These are phyloP conservation scores for Vitis riparia DNA, from an alignment of 164 flowering plant species.

Conservation along the genomic window DNA sequence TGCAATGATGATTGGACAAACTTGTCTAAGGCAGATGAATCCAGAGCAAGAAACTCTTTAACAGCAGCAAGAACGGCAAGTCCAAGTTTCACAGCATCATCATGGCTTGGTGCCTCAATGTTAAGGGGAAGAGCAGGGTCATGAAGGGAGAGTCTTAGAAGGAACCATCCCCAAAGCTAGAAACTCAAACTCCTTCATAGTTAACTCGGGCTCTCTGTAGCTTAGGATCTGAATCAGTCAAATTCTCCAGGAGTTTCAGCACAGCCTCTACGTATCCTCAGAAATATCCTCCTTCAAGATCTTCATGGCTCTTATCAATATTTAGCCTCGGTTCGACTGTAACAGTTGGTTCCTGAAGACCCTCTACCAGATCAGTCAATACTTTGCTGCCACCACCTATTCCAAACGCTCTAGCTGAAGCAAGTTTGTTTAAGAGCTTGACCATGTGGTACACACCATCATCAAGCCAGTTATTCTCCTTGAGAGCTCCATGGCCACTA, in stretches of 20 bases:
- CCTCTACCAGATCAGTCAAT: constrained; percentile 83
- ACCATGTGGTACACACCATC: constrained; percentile 99
- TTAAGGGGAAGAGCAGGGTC: constrained; percentile 97
- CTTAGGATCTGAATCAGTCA: constrained; percentile 50
- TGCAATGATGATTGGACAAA: too few relatives aligned
- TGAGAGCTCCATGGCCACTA: constrained; percentile 99
- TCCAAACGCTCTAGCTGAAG: constrained; percentile 87
- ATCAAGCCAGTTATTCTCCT: constrained; percentile 98
- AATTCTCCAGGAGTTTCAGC: constrained; percentile 72
- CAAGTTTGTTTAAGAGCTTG: constrained; percentile 90
- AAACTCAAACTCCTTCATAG: constrained; percentile 93
- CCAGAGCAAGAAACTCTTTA: constrained; percentile 34
- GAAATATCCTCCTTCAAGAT: constrained; percentile 92
- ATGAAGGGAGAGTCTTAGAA: constrained; percentile 49
- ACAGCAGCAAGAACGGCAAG: constrained; percentile 65
- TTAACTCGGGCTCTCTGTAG: constrained; percentile 87
- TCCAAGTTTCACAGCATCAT: constrained; percentile 82
- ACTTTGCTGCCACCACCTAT: constrained; percentile 78
- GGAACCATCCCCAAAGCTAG: constrained; percentile 89
- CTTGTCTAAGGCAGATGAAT: too few relatives aligned
- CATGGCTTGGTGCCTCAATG: constrained; percentile 84
- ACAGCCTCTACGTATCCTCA: constrained; percentile 93
- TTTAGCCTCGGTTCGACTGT: constrained; percentile 83
- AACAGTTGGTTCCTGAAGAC: constrained; percentile 79
- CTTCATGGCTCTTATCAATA: constrained; percentile 79